phyloP scores from a whole-genome alignment of 352 stramenopile species.

The Pythium coloratum region DNA sequence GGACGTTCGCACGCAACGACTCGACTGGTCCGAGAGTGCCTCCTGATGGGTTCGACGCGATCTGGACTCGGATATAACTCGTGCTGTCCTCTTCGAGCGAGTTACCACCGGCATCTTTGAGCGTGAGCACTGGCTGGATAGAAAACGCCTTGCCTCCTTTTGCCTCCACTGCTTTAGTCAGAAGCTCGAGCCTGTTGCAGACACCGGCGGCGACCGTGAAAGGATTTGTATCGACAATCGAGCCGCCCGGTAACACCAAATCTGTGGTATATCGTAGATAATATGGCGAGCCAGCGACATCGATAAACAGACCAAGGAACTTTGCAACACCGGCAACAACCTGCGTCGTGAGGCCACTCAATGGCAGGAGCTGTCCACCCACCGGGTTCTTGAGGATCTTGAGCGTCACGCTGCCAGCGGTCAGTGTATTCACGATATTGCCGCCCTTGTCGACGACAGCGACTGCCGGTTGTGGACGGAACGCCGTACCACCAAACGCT shows the following conservation, averaged over 20 bases:
- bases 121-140: conserved; percentile 72
- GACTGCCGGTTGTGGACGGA: conserved; percentile 73
- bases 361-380: conserved; percentile 51
- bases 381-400: conserved; percentile 70
- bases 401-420: conserved; percentile 53
- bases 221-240: conserved; percentile 62
- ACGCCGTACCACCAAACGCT: conserved; percentile 70
- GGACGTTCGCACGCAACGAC: conserved; percentile 43
- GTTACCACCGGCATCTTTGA: conserved; percentile 79
- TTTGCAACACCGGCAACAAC: conserved; percentile 57
- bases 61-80: conserved; percentile 62
- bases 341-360: conserved; percentile 43
- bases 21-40: conserved; percentile 47
- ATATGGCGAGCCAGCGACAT: conserved; percentile 79
- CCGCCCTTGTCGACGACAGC: conserved; percentile 79
- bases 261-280: conserved; percentile 69
- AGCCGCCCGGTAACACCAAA: conserved; percentile 49
- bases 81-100: conserved; percentile 57
- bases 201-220: conserved; percentile 72
- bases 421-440: conserved; percentile 55
- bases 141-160: conserved; percentile 73
- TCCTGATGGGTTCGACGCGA: conserved; percentile 70
- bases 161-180: conserved; percentile 36
- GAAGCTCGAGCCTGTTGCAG: conserved; percentile 51
- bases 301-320: conserved; percentile 69